These are phyloP conservation scores for Cupressus sempervirens DNA, from an alignment of 75 land plant species.

Conservation along the genomic window DNA sequence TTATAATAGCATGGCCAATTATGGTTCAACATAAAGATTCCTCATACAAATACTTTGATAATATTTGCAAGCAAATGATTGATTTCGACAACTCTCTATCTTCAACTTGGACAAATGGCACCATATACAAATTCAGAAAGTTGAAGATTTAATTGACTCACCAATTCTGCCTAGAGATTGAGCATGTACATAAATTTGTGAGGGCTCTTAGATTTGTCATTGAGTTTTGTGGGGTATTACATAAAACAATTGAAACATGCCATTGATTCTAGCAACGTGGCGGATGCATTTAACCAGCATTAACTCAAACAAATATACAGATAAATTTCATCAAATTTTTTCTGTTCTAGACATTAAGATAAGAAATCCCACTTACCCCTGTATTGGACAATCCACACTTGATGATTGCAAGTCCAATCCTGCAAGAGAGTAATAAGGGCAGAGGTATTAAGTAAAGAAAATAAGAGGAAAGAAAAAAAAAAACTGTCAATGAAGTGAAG, in stretches of 20 bases:
- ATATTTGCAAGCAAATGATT: too few relatives aligned
- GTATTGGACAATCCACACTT: neutral
- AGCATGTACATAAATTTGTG: neutral
- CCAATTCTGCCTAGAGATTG: neutral
- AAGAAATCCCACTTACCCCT: neutral
- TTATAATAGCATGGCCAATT: too few relatives aligned
- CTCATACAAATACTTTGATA: too few relatives aligned
- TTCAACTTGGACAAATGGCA: too few relatives aligned
- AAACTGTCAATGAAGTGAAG: neutral
- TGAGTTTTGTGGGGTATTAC: neutral
- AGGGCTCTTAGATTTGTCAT: neutral
- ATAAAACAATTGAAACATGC: neutral
- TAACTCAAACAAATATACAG: neutral
- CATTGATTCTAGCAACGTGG: neutral
- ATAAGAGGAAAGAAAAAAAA: neutral
- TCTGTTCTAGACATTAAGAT: neutral
- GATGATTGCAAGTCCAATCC: neutral
- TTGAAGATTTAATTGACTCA: too few relatives aligned
- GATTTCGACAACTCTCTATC: too few relatives aligned
- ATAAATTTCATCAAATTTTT: neutral
- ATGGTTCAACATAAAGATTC: too few relatives aligned
- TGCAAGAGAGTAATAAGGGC: neutral
- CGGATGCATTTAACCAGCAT: neutral
- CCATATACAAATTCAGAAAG: too few relatives aligned
- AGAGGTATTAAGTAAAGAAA: neutral